Evolutionary conservation across 345 rosid species (phyloP), one percentile per base, ranked within the genome.

Genomic region (Laguncularia racemosa): DNA sequence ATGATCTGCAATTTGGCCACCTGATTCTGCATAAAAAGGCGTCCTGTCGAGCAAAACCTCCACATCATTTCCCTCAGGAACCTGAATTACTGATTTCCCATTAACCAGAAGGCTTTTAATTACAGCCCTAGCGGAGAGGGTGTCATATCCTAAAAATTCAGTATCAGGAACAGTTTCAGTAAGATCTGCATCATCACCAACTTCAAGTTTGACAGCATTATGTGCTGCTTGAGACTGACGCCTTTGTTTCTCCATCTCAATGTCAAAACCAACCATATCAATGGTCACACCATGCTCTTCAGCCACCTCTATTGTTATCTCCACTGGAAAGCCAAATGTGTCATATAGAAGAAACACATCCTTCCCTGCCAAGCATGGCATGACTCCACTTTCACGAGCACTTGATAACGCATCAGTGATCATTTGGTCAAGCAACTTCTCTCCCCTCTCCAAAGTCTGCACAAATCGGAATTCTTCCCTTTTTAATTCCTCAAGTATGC

Each of bases 1-100:
- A 52, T 78, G 79, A 73, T 89, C 98, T 19, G 83, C 98, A 59
- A 92, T 83, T 67, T 92, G 98, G 62, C 95, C 98, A 62, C 98
- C 97, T 18, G 98, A 86, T 71, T 92, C 97, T 57, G 98, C 97
- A 59, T 89, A 89, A 71, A 92, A 92, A 18, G 98, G 97, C 40
- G 98, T 89, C 73, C 78, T 84, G 67, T 84, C 79, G 48, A 86
- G 82, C 69, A 92, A 76, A 61, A 89, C 76, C 78, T 89, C 97
- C 46, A 92, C 95, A 56, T 89, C 84, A 65, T 69, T 83, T 64
- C 97, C 97, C 78, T 89, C 83, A 53, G 91, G 73, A 50, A 84
- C 96, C 67, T 74, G 88, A 57, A 80, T 67, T 58, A 86, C 96
- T 40, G 96, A 76, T 72, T 85, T 89, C 62, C 95, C 95, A 62